Evolutionary conservation across 2,329 filamentous ascomycete species (phyloP), one percentile per base, ranked within the genome.

Genomic region (Pseudomassariella vexata): DNA sequence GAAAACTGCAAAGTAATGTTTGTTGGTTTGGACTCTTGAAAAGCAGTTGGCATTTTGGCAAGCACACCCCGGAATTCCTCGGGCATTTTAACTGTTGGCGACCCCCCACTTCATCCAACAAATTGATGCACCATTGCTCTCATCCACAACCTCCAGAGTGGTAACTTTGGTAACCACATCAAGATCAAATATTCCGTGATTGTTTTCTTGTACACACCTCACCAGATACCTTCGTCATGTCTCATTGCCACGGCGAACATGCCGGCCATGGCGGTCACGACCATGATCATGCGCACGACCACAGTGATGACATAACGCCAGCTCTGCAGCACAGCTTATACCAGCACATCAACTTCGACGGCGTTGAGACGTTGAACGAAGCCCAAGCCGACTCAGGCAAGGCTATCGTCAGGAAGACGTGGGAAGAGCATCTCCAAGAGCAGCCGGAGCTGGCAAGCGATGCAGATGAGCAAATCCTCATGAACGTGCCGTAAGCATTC

Each of bases 301-400:
- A 95, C 63, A 82, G 76, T 28, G 85, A 96, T 65, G 90, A 96
- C 65, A 77, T 95, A 49, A 89, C 85, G 2, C 92, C 92, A 1
- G 90, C 89, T 2, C 70, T 95, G 11, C 90, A 96, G 60, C 82
- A 81, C 48, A 87, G 88, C 24, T 79, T 98, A 21, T 96, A 95
- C 66, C 79, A 85, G 43, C 84, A 95, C 56, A 88, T 98, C 59
- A 78, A 89, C 56, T 95, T 96, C 62, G 82, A 86, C 60, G 74
- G 79, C 18, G 79, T 98, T 41, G 76, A 69, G 22, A 92, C 90
- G 0, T 65, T 95, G 34, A 98, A 98, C 57, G 92, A 96, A 62
- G 68, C 77, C 9, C 57, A 62, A 10, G 63, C 77, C 6, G 75
- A 79, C 37, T 73, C 79, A 1, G 92, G 89, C 12, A 74, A 76